Evolutionary conservation across 2,329 filamentous ascomycete species (phyloP), one percentile per base, ranked within the genome.

Genomic region (Diaporthe humulicola): DNA sequence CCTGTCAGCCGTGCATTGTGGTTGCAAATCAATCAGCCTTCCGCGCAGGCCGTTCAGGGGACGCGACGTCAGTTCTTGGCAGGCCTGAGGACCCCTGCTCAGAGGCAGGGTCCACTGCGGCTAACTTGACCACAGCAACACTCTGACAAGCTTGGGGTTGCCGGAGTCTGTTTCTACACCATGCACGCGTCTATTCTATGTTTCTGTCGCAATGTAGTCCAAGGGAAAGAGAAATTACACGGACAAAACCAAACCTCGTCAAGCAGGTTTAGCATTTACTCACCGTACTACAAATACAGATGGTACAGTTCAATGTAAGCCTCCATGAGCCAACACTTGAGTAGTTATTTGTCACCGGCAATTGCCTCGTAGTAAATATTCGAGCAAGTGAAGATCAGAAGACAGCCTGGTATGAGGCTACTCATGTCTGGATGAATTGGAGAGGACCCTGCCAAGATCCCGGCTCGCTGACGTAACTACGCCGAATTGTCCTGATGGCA

Each of bases 1-100:
- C 28, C 14, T n/a, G 61, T 67, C 61, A 67, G 61, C 40, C 61
- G 19, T 10, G 58, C 58, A 64, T 64, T 42, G 58, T 67, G 30
- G 45, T 52, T 52, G 45, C 22, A 40, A 50, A 36, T 66, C 30
- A 38, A 38, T n/a, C 64, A 67, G 64, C 45, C 64, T 67, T 28
- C 64, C 64, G 45, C 15, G 8, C 30, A 17, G 30, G 25, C 64
- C 64, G 64, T 52, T 67, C 64, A 67, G 64, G 45, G 45, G 64
- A 67, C 64, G 45, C 64, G 64, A 67, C 64, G 64, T 67, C 45
- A 52, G 30, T 52, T 25, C 19, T 38, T 33, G n/a, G 40, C 38
- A 66, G 19, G 19, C 3, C 30, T 12, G 7, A 8, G 17, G 30
- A 38, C 33, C 45, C 60, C 60, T 64, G 60, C 60, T 48, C 10